A percentile compares a stretch with the other conserved stretches of the same genome.
Conservation (phyloP, 208 protist species). For the Leishmania braziliensis region DNA sequence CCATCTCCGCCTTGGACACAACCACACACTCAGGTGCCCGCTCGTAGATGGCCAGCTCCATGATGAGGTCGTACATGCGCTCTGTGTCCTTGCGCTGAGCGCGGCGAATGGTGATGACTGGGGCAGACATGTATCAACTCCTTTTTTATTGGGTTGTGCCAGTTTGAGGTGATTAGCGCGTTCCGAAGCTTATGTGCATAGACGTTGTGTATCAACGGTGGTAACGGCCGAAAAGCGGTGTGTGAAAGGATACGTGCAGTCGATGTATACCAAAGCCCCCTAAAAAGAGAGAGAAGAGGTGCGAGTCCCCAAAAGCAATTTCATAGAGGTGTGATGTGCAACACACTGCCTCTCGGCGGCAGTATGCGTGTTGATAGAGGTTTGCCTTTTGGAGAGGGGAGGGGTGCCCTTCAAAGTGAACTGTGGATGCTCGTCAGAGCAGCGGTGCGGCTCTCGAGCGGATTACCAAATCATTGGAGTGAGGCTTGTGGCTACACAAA, state of each 20-base stretch:
- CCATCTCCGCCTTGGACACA: slow-evolving; percentile 42
- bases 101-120: slow-evolving; percentile 32
- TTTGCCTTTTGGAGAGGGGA: background rate
- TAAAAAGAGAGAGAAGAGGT: background rate
- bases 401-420: background rate
- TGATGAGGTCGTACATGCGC: slow-evolving; percentile 42
- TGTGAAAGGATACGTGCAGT: background rate
- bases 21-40: slow-evolving; percentile 35
- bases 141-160: background rate
- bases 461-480: background rate
- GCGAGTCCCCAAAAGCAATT: background rate
- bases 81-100: slow-evolving; percentile 33
- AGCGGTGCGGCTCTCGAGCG: background rate
- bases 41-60: slow-evolving; percentile 52
- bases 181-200: background rate
- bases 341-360: background rate
- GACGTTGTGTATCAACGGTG: background rate
- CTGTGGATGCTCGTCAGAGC: background rate
- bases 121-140: background rate
- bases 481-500: background rate
- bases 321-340: background rate
- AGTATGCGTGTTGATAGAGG: background rate
- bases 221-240: too few relatives aligned
- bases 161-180: background rate
- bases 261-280: background rate